These are phyloP conservation scores for Castanopsis chinensis DNA, from an alignment of 306 rosid species.

Conservation along the genomic window DNA sequence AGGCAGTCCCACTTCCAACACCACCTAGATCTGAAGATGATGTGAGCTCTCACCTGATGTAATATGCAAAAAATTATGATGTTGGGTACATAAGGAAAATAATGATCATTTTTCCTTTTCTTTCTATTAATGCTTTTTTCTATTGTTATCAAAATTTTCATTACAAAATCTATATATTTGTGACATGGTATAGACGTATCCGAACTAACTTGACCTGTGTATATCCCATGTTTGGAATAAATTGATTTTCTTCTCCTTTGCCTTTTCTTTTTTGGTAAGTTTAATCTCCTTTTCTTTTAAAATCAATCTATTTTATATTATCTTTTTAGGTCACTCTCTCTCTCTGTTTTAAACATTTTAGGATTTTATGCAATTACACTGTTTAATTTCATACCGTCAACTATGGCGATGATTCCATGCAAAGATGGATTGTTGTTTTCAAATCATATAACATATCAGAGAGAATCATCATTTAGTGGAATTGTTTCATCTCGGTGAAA, in stretches of 20 bases:
- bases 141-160: not conserved
- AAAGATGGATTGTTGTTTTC: not conserved
- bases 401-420: not conserved
- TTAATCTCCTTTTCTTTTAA: not conserved
- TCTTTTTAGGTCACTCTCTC: not conserved
- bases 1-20: slow-evolving; percentile 84
- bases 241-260: not conserved
- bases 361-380: not conserved
- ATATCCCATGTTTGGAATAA: not conserved
- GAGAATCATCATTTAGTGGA: not conserved
- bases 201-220: not conserved
- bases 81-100: slow-evolving; percentile 2
- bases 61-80: not conserved
- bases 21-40: slow-evolving; percentile 89
- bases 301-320: not conserved
- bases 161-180: not conserved
- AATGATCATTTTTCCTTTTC: slow-evolving; percentile 7
- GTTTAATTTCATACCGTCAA: not conserved
- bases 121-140: not conserved
- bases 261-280: no score
- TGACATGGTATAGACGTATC: not conserved
- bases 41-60: slow-evolving; percentile 43
- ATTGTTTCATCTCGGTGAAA: slow-evolving; percentile 5
- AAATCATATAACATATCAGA: not conserved
- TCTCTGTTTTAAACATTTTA: not conserved